Evolutionary conservation across 257 asterid genomes (phyloP).

Genomic region (Vinca minor): DNA sequence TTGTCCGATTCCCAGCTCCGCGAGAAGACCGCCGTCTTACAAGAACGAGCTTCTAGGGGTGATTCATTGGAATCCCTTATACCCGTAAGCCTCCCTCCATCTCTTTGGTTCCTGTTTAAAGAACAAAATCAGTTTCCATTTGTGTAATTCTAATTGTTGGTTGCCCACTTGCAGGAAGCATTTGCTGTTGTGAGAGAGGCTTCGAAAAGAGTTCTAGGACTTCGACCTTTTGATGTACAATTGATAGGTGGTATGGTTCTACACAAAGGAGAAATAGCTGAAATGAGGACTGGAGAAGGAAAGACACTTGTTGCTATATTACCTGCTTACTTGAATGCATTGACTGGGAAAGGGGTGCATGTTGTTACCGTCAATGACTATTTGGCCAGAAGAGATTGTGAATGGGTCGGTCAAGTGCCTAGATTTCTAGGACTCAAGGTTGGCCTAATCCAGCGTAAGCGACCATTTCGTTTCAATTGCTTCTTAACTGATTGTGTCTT

Average conservation of each 20-base stretch:
- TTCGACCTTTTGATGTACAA: constrained; percentile 95
- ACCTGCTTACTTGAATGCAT: constrained; percentile 89
- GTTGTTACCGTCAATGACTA: constrained; percentile 93
- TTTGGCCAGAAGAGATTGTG: constrained; percentile 95
- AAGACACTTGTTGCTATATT: constrained; percentile 94
- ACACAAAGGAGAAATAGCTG: constrained; percentile 97
- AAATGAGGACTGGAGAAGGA: constrained; percentile 99
- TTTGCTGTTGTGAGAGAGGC: constrained; percentile 94
- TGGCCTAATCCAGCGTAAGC: constrained; percentile 98
- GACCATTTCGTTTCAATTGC: constrained; percentile 11
- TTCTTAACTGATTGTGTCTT: not conserved
- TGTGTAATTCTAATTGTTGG: constrained; percentile 5
- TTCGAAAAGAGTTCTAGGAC: constrained; percentile 91
- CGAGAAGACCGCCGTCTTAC: constrained; percentile 64
- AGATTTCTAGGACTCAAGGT: constrained; percentile 96
- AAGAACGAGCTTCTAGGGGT: constrained; percentile 52
- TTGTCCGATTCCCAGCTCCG: constrained; percentile 71
- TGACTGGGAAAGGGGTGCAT: constrained; percentile 89
- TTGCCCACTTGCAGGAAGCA: constrained; percentile 76
- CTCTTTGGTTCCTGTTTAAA: not conserved
- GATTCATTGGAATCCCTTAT: constrained; percentile 74
- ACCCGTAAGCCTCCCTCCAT: constrained; percentile 51
- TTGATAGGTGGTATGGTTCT: constrained; percentile 96
- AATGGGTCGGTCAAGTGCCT: constrained; percentile 99
- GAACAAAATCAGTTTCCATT: not conserved